phyloP scores from a whole-genome alignment of 352 stramenopile genomes.

The Phytophthora colocasiae region DNA sequence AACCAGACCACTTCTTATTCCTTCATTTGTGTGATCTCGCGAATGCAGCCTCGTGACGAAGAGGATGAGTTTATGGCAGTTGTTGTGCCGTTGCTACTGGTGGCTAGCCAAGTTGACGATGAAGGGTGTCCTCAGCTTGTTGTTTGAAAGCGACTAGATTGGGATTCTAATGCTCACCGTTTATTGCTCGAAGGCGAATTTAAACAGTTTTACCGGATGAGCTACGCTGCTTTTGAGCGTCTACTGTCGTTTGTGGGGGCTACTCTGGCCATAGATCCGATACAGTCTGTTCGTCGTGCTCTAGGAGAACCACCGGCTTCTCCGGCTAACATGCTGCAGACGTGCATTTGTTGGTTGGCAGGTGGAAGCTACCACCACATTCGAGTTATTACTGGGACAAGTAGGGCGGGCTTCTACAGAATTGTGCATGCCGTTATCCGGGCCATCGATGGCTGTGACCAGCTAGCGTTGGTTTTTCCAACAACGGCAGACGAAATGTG shows the following conservation, averaged over 20 bases:
- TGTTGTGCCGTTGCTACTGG: no score
- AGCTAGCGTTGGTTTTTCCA: background rate
- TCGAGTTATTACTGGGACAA: conserved; percentile 3
- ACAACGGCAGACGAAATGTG: background rate
- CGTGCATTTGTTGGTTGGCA: conserved; percentile 3
- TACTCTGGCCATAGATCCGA: background rate
- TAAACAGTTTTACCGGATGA: conserved; percentile 18
- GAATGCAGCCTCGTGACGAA: no score
- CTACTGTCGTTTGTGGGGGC: background rate
- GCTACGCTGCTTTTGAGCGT: background rate
- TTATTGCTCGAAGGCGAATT: conserved; percentile 12
- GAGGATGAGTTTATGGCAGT: no score
- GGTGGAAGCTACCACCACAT: conserved; percentile 18
- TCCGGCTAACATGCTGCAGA: conserved; percentile 4
- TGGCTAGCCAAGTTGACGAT: no score
- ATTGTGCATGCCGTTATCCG: background rate
- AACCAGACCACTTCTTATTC: no score
- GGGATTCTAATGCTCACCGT: background rate
- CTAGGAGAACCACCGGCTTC: background rate
- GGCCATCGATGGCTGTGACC: background rate
- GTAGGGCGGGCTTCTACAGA: conserved; percentile 8
- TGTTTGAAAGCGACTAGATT: background rate
- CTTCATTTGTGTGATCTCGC: no score
- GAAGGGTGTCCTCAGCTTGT: background rate
- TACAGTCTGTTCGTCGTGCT: conserved; percentile 4